A percentile compares a stretch with the other conserved stretches of the same genome.
phyloP scores from a whole-genome alignment of 179 eudicot species.

The Beta lomatogona region DNA sequence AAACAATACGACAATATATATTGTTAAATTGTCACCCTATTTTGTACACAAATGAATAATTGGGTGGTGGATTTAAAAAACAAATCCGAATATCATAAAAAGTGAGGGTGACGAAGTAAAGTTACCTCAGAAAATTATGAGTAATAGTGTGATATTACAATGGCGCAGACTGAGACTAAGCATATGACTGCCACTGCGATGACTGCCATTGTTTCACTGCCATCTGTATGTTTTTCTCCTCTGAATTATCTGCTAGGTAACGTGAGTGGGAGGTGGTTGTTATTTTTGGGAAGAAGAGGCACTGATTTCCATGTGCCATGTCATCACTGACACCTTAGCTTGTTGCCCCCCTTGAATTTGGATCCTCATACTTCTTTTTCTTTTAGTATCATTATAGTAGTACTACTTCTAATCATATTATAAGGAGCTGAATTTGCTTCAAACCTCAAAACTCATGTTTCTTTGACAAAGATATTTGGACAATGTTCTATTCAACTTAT shows the following conservation, averaged over 20 bases:
- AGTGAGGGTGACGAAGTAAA: not conserved
- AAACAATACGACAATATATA: too few relatives aligned
- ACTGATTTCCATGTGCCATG: slow-evolving; percentile 28
- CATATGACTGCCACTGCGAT: not conserved
- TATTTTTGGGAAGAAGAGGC: slow-evolving; percentile 13
- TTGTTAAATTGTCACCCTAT: not conserved
- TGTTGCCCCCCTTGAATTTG: not conserved
- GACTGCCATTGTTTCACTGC: not conserved
- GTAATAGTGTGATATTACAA: not conserved
- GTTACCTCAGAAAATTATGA: not conserved
- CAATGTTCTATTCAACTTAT: too few relatives aligned
- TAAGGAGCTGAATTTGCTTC: too few relatives aligned
- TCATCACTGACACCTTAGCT: slow-evolving; percentile 5
- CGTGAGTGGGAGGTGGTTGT: slow-evolving; percentile 16
- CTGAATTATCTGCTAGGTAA: slow-evolving; percentile 17
- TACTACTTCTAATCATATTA: too few relatives aligned
- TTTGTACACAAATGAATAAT: not conserved
- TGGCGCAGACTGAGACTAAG: slow-evolving; percentile 8
- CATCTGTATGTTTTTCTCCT: not conserved
- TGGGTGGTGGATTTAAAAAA: not conserved
- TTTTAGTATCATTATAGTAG: too few relatives aligned
- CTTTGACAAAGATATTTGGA: too few relatives aligned
- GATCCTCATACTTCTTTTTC: not conserved
- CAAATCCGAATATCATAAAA: not conserved
- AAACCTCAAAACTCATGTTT: too few relatives aligned